A percentile compares a stretch with the other conserved stretches of the same genome.
phyloP scores from a whole-genome alignment of 805 yeast species.

The Limtongozyma cylindracea region DNA sequence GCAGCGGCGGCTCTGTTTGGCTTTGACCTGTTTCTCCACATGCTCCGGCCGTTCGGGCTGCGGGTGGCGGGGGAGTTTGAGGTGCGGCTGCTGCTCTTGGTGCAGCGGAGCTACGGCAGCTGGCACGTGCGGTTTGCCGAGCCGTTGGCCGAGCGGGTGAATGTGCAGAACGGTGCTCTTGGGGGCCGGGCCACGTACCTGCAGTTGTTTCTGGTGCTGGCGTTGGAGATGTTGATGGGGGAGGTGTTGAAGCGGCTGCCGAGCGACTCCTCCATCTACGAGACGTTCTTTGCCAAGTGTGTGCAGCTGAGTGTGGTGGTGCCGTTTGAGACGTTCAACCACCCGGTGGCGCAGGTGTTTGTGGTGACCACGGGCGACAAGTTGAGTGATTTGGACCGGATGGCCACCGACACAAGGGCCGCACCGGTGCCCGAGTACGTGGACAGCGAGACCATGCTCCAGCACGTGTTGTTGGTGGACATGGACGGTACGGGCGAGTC shows the following conservation, averaged over 20 bases:
- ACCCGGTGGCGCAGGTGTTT: constrained; percentile 58
- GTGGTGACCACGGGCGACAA: constrained; percentile 29
- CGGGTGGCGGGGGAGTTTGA: no score
- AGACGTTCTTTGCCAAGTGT: constrained; percentile 28
- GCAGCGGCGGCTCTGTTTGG: no score
- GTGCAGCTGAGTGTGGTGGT: constrained; percentile 34
- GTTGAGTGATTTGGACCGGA: no score
- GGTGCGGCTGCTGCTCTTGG: no score
- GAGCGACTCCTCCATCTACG: constrained; percentile 32
- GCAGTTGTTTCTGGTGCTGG: no score
- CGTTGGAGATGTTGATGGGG: constrained; percentile 23
- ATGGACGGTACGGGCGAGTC: constrained; percentile 4
- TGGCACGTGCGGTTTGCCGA: no score
- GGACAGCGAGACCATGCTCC: constrained; percentile 35
- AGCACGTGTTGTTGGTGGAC: constrained; percentile 11
- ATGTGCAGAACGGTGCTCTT: no score
- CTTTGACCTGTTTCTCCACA: no score
- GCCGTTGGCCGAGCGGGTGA: no score
- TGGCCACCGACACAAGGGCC: constrained; percentile 16
- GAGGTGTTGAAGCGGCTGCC: constrained; percentile 16
- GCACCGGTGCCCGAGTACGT: constrained; percentile 32
- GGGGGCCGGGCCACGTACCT: no score
- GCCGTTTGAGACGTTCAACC: constrained; percentile 69
- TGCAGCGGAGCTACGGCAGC: no score
- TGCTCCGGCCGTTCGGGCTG: no score